Conservation (phyloP, 495 filamentous ascomycete genomes). For the Aspergillus homomorphus region DNA sequence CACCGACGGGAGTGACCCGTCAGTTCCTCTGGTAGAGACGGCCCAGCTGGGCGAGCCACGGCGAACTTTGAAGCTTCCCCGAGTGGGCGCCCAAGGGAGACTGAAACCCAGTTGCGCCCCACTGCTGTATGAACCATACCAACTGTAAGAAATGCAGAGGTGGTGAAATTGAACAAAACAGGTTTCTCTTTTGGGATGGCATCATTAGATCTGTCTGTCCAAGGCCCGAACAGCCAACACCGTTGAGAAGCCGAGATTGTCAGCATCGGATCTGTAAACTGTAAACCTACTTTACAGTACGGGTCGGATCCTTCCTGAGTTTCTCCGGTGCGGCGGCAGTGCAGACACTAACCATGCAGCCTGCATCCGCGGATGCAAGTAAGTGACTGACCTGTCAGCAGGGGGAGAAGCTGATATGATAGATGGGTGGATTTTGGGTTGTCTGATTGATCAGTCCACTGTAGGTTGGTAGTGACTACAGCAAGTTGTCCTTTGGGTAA, state of each 20-base stretch:
- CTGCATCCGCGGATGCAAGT: neutral
- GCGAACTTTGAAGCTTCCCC: neutral
- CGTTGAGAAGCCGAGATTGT: neutral
- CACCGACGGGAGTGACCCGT: neutral
- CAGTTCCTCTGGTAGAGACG: neutral
- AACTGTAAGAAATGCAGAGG: neutral
- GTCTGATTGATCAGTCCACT: neutral
- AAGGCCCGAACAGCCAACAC: too few species aligned
- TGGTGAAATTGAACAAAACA: neutral
- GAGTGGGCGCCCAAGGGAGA: neutral
- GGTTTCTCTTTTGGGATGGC: neutral
- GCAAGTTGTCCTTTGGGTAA: too few species aligned
- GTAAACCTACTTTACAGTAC: too few species aligned
- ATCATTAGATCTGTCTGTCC: neutral
- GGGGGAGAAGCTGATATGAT: neutral
- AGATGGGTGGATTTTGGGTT: too few species aligned
- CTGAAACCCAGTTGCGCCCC: neutral
- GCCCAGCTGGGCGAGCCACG: too few species aligned
- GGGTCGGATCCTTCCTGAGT: neutral
- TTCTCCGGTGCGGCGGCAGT: neutral
- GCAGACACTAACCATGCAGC: neutral
- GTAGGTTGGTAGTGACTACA: neutral
- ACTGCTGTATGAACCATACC: neutral
- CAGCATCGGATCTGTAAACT: neutral
- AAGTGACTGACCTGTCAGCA: neutral